phyloP scores from a whole-genome alignment of 108 stramenopile species.

The Craspedostauros australis region DNA sequence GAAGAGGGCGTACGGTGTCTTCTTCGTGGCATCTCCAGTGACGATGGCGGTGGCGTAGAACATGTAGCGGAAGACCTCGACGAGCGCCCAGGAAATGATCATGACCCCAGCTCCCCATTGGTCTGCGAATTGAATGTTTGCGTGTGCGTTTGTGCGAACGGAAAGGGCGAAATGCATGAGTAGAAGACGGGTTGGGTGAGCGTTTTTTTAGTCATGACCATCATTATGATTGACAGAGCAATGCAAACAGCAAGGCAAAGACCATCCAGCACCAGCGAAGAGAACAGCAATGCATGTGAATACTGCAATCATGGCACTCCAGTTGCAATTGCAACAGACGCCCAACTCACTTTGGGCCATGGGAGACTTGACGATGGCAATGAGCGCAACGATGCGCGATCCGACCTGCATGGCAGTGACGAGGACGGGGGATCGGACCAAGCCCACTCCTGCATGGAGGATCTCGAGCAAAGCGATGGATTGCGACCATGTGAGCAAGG shows the following conservation, averaged over 20 bases:
- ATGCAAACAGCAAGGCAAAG: not conserved
- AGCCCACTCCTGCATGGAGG: conserved; percentile 83
- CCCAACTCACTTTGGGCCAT: conserved; percentile 68
- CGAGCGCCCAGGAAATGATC: conserved; percentile 83
- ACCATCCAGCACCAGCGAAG: too few species aligned
- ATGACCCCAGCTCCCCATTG: conserved; percentile 86
- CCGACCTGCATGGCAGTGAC: conserved; percentile 92
- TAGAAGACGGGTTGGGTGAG: too few species aligned
- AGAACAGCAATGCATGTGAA: too few species aligned
- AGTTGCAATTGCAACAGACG: too few species aligned
- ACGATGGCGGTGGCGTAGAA: conserved; percentile 88
- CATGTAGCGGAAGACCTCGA: conserved; percentile 92
- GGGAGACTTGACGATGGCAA: conserved; percentile 57
- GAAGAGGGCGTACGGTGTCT: conserved; percentile 90
- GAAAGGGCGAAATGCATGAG: too few species aligned
- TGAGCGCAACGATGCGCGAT: conserved; percentile 76
- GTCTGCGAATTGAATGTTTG: conserved; percentile 26
- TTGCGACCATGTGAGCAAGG: conserved; percentile 57
- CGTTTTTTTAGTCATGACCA: too few species aligned
- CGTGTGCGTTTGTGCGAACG: too few species aligned
- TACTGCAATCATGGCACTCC: too few species aligned
- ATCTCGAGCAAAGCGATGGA: conserved; percentile 82
- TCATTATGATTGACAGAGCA: not conserved
- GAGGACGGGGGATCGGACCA: conserved; percentile 88
- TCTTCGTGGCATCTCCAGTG: conserved; percentile 80